A percentile compares a stretch with the other conserved stretches of the same genome.
Conservation (phyloP, 176 grass and related monocot species). For the Carex parvula region DNA sequence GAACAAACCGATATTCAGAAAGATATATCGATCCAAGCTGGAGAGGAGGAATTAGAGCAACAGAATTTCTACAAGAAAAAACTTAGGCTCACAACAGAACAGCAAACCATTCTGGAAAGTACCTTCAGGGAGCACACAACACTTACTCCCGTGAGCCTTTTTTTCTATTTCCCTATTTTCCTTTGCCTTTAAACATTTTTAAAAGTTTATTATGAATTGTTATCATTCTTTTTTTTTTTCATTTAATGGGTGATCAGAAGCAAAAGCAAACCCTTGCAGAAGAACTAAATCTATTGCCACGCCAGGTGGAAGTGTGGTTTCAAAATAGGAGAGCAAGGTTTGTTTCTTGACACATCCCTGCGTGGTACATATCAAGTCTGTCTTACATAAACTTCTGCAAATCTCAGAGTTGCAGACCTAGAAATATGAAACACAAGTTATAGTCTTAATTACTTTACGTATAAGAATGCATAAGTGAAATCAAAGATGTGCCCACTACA, state of each 20-base stretch:
- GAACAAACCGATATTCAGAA: neutral
- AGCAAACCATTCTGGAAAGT: constrained; percentile 3
- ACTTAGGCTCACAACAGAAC: constrained; percentile 24
- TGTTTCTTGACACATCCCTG: constrained; percentile 27
- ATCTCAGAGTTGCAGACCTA: neutral
- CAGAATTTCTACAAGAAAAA: constrained; percentile 15
- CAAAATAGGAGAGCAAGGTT: constrained; percentile 96
- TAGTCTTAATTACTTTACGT: neutral
- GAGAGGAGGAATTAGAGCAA: constrained; percentile 22
- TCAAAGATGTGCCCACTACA: neutral
- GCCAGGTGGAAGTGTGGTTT: constrained; percentile 99
- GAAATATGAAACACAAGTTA: constrained; percentile 1
- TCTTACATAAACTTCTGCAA: neutral
- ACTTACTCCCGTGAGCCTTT: constrained; percentile 56
- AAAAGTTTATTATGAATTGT: neutral
- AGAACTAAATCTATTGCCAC: constrained; percentile 70
- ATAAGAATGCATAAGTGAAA: constrained; percentile 4
- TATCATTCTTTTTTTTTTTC: neutral
- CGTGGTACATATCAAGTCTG: neutral
- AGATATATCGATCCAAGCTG: neutral
- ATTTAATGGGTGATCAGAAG: constrained; percentile 47
- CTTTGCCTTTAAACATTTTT: neutral
- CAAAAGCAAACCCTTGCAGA: constrained; percentile 64
- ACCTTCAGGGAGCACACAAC: constrained; percentile 70
- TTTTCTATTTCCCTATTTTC: neutral